Conservation (phyloP, 495 filamentous ascomycete genomes). For the Pyrenopolyporus hunteri region DNA sequence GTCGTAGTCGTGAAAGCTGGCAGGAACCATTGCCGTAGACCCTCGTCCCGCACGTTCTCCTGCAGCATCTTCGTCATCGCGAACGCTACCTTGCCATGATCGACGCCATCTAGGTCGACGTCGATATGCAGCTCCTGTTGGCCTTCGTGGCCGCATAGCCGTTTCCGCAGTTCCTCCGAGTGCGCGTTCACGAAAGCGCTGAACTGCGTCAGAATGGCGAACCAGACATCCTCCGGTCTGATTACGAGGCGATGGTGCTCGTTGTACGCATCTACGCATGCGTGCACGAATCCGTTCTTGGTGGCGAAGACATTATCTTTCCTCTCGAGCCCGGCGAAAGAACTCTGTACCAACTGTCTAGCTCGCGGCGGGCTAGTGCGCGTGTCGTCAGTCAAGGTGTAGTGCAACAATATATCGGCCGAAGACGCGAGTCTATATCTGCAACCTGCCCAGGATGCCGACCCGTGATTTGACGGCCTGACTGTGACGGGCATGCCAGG, state of each 20-base stretch:
- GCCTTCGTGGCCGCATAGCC: conserved; percentile 81
- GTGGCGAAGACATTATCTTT: conserved; percentile 45
- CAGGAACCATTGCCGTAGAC: conserved; percentile 49
- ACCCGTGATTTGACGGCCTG: conserved; percentile 37
- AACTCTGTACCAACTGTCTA: conserved; percentile 43
- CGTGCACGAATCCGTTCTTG: conserved; percentile 60
- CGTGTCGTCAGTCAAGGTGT: conserved; percentile 36
- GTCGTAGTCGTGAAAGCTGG: conserved; percentile 55
- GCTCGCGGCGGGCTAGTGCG: conserved; percentile 36
- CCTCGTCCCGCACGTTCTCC: conserved; percentile 45
- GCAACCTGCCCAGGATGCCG: conserved; percentile 37
- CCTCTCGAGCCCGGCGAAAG: conserved; percentile 37
- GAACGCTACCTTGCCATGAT: conserved; percentile 48
- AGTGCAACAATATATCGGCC: conserved; percentile 33
- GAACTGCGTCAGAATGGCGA: conserved; percentile 62
- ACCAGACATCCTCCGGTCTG: conserved; percentile 68
- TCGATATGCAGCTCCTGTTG: conserved; percentile 54
- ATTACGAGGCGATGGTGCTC: conserved; percentile 61
- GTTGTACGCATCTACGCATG: conserved; percentile 58
- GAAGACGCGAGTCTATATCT: conserved; percentile 35
- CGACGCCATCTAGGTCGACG: conserved; percentile 40
- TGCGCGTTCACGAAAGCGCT: conserved; percentile 73
- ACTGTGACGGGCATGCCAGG: conserved; percentile 39
- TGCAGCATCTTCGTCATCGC: conserved; percentile 48
- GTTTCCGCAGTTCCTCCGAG: conserved; percentile 80